Evolutionary conservation across 2,329 filamentous ascomycete genomes (phyloP).

Genomic region (Davidsoniella virescens): DNA sequence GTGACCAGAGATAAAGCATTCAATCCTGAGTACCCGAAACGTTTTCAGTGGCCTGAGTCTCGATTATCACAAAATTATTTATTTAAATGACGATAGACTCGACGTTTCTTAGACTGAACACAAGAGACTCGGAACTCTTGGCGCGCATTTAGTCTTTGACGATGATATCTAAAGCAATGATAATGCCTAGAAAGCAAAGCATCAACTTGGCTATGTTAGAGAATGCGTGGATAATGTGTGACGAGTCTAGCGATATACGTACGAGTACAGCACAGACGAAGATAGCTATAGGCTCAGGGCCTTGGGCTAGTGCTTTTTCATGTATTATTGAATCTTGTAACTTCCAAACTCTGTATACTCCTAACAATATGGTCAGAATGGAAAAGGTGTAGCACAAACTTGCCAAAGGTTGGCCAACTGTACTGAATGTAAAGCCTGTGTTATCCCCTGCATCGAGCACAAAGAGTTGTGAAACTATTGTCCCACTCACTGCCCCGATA

Average conservation of each 20-base stretch:
- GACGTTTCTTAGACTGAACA: too few species aligned
- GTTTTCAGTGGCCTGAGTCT: too few species aligned
- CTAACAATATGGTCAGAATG: slow-evolving; percentile 21
- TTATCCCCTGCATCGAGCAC: slow-evolving; percentile 25
- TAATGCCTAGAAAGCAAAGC: not conserved
- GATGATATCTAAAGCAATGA: slow-evolving; percentile 2
- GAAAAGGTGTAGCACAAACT: slow-evolving; percentile 25
- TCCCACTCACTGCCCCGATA: slow-evolving; percentile 49
- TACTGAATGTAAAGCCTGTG: slow-evolving; percentile 37
- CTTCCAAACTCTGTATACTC: slow-evolving; percentile 20
- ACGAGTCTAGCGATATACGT: not conserved
- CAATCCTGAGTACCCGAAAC: too few species aligned
- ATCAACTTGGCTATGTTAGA: slow-evolving; percentile 1
- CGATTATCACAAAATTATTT: too few species aligned
- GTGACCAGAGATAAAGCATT: too few species aligned
- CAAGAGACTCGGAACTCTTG: too few species aligned
- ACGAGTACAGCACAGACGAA: slow-evolving; percentile 1
- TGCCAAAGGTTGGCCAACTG: slow-evolving; percentile 43
- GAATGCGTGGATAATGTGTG: not conserved
- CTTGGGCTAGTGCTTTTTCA: slow-evolving; percentile 20
- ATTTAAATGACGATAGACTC: too few species aligned
- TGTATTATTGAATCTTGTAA: slow-evolving; percentile 19
- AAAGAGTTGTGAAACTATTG: slow-evolving; percentile 52
- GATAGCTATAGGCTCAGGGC: slow-evolving; percentile 10
- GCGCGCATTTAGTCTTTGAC: not conserved